A percentile compares a stretch with the other conserved stretches of the same genome.
Conservation (phyloP, 257 asterid genomes). For the Scutellaria baicalensis region DNA sequence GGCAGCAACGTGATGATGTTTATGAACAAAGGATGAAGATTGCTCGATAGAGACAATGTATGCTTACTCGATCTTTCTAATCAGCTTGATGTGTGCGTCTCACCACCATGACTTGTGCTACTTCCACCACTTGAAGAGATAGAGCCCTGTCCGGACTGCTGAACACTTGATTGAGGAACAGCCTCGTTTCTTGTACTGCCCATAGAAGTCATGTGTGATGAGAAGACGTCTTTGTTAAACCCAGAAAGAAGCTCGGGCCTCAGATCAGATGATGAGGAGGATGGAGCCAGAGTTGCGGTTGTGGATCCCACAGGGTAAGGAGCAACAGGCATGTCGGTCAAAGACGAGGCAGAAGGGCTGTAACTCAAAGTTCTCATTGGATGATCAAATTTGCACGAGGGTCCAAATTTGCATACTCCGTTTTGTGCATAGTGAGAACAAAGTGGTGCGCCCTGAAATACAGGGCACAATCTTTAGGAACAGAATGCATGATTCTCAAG, state of each 20-base stretch:
- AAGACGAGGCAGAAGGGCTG: conserved; percentile 85
- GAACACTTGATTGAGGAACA: conserved; percentile 31
- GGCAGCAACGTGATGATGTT: conserved; percentile 33
- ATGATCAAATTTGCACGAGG: conserved; percentile 81
- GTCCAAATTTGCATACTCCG: conserved; percentile 86
- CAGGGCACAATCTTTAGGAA: not conserved
- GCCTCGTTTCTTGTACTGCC: conserved; percentile 34
- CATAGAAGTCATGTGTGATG: conserved; percentile 36
- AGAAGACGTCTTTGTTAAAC: conserved; percentile 21
- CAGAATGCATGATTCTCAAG: not conserved
- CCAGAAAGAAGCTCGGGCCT: conserved; percentile 41
- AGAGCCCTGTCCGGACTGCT: conserved; percentile 40
- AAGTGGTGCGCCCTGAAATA: conserved; percentile 59
- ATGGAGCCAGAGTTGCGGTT: conserved; percentile 65
- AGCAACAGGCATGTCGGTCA: conserved; percentile 86
- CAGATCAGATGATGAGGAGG: conserved; percentile 47
- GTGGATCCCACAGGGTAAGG: conserved; percentile 87
- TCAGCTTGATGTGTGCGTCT: conserved; percentile 52
- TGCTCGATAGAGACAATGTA: conserved; percentile 21
- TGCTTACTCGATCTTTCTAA: conserved; percentile 2
- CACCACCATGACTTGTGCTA: conserved; percentile 30
- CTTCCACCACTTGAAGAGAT: conserved; percentile 32
- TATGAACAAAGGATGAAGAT: conserved; percentile 37
- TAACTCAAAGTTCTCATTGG: conserved; percentile 72
- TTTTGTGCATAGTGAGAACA: conserved; percentile 86